Evolutionary conservation across 176 grass and related monocot genomes (phyloP).

Genomic region (Bonia amplexicaulis): DNA sequence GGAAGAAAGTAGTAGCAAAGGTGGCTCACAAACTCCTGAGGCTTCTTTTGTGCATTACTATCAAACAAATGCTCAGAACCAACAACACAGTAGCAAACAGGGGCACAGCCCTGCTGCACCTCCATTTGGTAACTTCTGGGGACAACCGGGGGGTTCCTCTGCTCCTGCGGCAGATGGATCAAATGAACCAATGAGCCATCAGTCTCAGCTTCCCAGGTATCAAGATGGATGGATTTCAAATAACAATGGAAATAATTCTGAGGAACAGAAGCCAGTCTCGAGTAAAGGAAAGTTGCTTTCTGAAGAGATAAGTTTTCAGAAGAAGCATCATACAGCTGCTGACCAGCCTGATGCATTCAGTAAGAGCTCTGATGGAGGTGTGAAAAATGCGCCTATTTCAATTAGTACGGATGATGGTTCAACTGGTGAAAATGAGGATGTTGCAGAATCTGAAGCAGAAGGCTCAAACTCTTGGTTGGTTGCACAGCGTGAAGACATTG

Average conservation of each 20-base stretch:
- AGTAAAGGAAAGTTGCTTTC: constrained; percentile 46
- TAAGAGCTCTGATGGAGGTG: constrained; percentile 53
- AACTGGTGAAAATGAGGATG: constrained; percentile 96
- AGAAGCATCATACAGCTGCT: constrained; percentile 40
- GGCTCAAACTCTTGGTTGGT: constrained; percentile 86
- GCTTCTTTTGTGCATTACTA: constrained; percentile 56
- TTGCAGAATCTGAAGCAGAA: constrained; percentile 84
- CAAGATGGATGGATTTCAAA: constrained; percentile 46
- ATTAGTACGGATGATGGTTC: constrained; percentile 82
- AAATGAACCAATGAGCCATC: constrained; percentile 16
- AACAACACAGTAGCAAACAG: constrained; percentile 65
- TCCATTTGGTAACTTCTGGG: constrained; percentile 51
- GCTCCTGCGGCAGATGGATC: constrained; percentile 27
- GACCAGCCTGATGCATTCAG: constrained; percentile 53
- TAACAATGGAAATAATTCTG: constrained; percentile 37
- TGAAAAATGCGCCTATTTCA: constrained; percentile 64
- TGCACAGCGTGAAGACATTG: constrained; percentile 56
- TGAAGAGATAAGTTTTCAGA: constrained; percentile 66
- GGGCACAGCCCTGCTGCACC: constrained; percentile 35
- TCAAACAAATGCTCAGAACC: constrained; percentile 39
- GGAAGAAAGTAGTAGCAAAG: constrained; percentile 71
- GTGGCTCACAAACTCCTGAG: constrained; percentile 46
- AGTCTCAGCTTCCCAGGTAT: constrained; percentile 33
- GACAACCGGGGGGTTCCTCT: constrained; percentile 38
- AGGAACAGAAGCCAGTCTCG: constrained; percentile 45